Base-by-base conservation (phyloP, 2,329 filamentous ascomycete species). In the Fusarium sp. region DNA sequence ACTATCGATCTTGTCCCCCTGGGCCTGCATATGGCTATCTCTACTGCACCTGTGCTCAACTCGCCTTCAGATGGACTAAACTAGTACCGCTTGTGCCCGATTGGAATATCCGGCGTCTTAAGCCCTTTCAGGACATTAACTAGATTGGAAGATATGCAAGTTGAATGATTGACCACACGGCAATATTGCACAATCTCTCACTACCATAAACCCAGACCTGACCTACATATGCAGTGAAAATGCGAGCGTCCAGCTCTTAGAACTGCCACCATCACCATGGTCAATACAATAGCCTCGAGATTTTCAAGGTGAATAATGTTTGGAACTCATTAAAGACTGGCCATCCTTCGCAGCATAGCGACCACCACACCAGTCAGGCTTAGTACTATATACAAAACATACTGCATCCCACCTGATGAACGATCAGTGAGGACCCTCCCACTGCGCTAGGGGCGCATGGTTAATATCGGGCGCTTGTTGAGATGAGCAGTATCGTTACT, bases 1-100 rank as follows among this genome's bases (percentile, higher is more conserved):
- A 75, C 72, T 73, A 75, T 75, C 66, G 60, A 71, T 71, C 62
- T 65, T 42, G 42, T 50, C 39, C 58, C 50, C 68, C 50, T 56
- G 24, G 44, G 51, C 50, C 42, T 47, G 44, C 48, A 70, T 59
- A 42, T 64, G 42, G 50, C 61, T 53, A 55, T 70, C 61, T 45
- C 55, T 65, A 50, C 38, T 47, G 24, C 20, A 44, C 42, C 42
- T 44, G 42, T 44, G 16, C 26, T 69, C 39, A 47, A 45, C 51
- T 39, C 61, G 31, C 51, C 47, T 39, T 44, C 48, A 50, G 18
- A 51, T 35, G 18, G 9, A 11, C 33, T 44, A 50, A 13, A 56
- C 59, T 44, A 61, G 30, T 50, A 54, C 41, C 48, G 42, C 55
- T 53, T 48, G 45, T 24, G 14, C 28, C 42, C n/a, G 20, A 26